Percentiles rank a stretch among this genome's conserved stretches.
phyloP scores from a whole-genome alignment of 2,329 filamentous ascomycete genomes.

The Pseudocercospora fijiensis region DNA sequence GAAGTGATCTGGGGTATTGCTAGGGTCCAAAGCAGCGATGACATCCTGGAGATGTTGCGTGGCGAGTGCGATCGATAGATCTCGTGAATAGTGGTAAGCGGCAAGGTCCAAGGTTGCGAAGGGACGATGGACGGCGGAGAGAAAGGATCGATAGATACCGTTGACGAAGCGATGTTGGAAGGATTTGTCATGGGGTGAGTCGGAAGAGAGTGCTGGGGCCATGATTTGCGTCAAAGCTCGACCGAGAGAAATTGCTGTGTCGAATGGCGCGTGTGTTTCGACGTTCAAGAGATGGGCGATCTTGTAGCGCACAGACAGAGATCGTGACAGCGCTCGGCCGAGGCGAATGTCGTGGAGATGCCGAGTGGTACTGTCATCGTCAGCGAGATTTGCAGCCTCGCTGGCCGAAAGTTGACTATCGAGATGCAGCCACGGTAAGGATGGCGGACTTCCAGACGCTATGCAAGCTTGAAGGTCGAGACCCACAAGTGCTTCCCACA shows the following conservation, averaged over 20 bases:
- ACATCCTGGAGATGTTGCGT: not conserved
- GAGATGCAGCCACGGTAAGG: not conserved
- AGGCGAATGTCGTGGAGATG: not conserved
- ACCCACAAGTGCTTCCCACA: constrained; percentile 1
- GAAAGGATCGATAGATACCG: not conserved
- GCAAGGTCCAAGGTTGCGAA: not conserved
- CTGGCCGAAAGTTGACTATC: not conserved
- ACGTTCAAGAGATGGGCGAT: constrained; percentile 1
- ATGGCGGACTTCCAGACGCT: not conserved
- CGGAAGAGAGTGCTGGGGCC: not conserved
- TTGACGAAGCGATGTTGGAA: not conserved
- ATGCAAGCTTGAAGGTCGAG: constrained; percentile 1
- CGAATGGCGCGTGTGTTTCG: not conserved
- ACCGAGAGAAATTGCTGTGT: not conserved
- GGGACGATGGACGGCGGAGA: not conserved
- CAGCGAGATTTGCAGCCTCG: not conserved
- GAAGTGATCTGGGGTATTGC: not conserved
- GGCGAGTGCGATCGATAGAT: not conserved
- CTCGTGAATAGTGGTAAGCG: not conserved
- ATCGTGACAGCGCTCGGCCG: not conserved
- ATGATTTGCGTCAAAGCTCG: not conserved
- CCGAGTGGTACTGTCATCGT: not conserved
- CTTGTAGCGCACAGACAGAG: not conserved
- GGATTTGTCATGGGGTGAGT: not conserved
- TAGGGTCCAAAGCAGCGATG: not conserved